Base-by-base conservation (phyloP, 306 rosid genomes). In the Leucaena leucocephala region DNA sequence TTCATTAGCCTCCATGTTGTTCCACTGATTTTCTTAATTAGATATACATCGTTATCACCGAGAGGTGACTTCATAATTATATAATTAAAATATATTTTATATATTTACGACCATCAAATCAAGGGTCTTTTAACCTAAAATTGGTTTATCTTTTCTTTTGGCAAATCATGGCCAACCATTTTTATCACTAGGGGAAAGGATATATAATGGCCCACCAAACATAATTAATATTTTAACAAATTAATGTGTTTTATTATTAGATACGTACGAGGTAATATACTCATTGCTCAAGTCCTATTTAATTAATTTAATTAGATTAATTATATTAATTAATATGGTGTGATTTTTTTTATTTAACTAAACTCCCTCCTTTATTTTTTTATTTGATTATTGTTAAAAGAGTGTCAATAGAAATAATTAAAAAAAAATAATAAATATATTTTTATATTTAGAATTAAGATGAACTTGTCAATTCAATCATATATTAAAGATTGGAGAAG, bases 21-120 rank as follows among this genome's bases (percentile, higher is more conserved):
- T 46, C 74, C 79, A 76, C 82, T 72, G 77, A 77, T 58, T 35
- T 62, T 67, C 44, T 84, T 22, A 19, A 55, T 58, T 71, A 58
- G 68, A 76, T 76, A 68, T 67, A 70, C 40, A 43, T 50, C 34
- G 35, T 72, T 72, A 52, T 72, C 76, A 36, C 34, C 2, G 8
- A 50, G 58, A 2, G 46, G n/a, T 34, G 34, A 48, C 63, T 27
- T 49, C 27, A 49, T 33, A 46, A 48, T 52, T 17, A 52, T n/a
- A 17, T 33, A 33, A 27, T 7, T 6, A 44, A 14, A 44, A 19
- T 52, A 17, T 16, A 27, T 27, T 27, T 15, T 17, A 52, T 11
- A 13, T 33, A 13, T 16, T 1, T 38, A 27, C 19, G 7, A 27
- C 5, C 27, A 43, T 44, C 73, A 43, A 45, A 68, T 68, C 54